Evolutionary conservation across 306 rosid species (phyloP).

Genomic region (Vachellia pachyceras): DNA sequence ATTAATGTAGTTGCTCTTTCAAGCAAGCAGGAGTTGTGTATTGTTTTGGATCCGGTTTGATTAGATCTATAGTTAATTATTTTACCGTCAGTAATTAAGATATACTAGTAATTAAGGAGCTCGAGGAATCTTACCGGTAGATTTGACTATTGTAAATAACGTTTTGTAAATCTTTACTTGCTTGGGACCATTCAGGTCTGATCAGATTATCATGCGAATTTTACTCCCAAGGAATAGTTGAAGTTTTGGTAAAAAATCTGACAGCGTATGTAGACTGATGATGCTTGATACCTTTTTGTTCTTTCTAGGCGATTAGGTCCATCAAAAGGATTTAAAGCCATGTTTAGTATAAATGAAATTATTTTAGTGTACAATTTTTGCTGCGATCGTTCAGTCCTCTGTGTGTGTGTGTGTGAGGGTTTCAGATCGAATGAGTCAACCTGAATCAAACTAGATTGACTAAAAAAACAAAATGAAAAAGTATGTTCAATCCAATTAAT

Average conservation of each 20-base stretch:
- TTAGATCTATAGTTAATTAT: background rate
- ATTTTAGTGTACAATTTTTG: background rate
- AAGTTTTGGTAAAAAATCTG: background rate
- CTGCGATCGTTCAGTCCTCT: background rate
- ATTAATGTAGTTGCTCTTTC: background rate
- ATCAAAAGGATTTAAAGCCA: background rate
- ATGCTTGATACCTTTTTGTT: background rate
- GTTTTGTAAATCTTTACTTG: constrained; percentile 28
- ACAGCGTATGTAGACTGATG: background rate
- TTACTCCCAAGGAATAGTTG: background rate
- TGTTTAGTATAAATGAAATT: no score
- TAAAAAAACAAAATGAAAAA: no score
- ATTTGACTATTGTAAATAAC: constrained; percentile 29
- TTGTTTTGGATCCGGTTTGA: constrained; percentile 4
- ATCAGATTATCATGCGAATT: background rate
- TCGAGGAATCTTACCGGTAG: constrained; percentile 41
- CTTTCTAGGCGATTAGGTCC: background rate
- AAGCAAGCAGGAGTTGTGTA: background rate
- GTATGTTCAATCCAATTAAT: no score
- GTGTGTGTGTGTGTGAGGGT: background rate
- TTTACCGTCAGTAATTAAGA: background rate
- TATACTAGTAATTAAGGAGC: background rate
- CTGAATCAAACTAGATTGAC: background rate
- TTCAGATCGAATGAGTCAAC: background rate
- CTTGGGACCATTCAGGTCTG: constrained; percentile 5